A percentile compares a stretch with the other conserved stretches of the same genome.
Evolutionary conservation across 805 yeast species (phyloP).

Genomic region (Kluyveromyces starmeri): DNA sequence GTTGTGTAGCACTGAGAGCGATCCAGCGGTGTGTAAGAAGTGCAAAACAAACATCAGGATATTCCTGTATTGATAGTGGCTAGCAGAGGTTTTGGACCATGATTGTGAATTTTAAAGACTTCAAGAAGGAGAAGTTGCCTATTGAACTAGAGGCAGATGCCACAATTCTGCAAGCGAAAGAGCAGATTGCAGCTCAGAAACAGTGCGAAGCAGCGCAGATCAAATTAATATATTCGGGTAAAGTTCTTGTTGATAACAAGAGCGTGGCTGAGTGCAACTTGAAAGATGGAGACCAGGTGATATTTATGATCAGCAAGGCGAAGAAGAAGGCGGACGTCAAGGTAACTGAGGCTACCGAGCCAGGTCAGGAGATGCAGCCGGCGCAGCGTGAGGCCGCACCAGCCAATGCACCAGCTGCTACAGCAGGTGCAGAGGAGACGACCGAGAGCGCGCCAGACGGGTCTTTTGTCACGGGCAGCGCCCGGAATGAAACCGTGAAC

Average conservation of each 20-base stretch:
- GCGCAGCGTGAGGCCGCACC: slow-evolving; percentile 18
- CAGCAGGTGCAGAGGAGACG: slow-evolving; percentile 22
- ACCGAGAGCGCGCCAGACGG: slow-evolving; percentile 29
- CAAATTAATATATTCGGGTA: slow-evolving; percentile 88
- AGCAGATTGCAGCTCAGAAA: slow-evolving; percentile 58
- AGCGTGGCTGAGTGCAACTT: slow-evolving; percentile 63
- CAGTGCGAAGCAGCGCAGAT: slow-evolving; percentile 64
- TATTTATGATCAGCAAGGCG: slow-evolving; percentile 76
- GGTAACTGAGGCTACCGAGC: slow-evolving; percentile 19
- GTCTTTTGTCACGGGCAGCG: slow-evolving; percentile 67
- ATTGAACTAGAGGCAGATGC: slow-evolving; percentile 65
- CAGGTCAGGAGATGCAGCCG: slow-evolving; percentile 18
- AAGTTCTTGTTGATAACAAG: slow-evolving; percentile 79
- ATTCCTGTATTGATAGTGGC: no score
- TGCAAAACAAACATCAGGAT: no score
- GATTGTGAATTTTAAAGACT: slow-evolving; percentile 58
- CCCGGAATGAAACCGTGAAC: slow-evolving; percentile 67
- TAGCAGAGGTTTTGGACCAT: no score
- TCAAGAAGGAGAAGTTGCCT: slow-evolving; percentile 82
- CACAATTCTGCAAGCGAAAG: slow-evolving; percentile 63
- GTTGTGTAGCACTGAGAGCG: no score
- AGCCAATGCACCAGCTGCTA: slow-evolving; percentile 20
- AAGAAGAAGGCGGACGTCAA: slow-evolving; percentile 26
- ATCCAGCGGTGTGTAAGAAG: no score
- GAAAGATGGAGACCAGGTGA: slow-evolving; percentile 78